Base-by-base conservation (phyloP, 768 basidiomycete genomes). In the Trametes cinnabarina region DNA sequence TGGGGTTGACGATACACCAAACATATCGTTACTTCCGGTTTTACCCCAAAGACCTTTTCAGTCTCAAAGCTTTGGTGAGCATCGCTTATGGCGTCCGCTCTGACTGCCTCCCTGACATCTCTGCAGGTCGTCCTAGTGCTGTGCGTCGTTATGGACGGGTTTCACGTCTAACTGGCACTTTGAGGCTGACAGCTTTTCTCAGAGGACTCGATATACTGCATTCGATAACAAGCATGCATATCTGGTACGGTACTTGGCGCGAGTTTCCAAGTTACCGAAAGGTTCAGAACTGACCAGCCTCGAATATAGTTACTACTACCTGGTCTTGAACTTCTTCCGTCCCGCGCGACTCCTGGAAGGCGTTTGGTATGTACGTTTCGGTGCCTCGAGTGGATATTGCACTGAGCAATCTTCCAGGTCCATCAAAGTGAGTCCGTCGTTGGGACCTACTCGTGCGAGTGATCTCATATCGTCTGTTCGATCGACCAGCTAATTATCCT, bases 191-290 rank as follows among this genome's bases (percentile, higher is more conserved):
- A 32, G 6, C 30, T 12, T 32, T 32, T 7, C 30, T 32, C 44
- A 55, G 54, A n/a, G 26, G 11, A n/a, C 44, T 55, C 3, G 54
- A 55, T n/a, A 40, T 55, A 9, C 11, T 40, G 19, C 54, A 55
- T n/a, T 37, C 54, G n/a, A 41, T 55, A 4, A 40, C 46, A 25
- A 17, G 20, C 54, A 41, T 47, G 8, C 54, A 55, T 20, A 34
- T 55, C 8, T 55, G 54, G 54, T 55, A 32, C 17, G 37, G 30
- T 32, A 6, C 30, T 32, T 32, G 12, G 7, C 12, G 7, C 30
- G 30, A 32, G 12, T 32, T 7, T 32, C 30, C 30, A 32, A n/a
- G n/a, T n/a, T n/a, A n/a, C n/a, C n/a, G n/a, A n/a, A n/a, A n/a
- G n/a, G 30, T 12, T 32, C 7, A 32, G 20, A 51, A 47, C 35